Conservation (phyloP, 2,329 filamentous ascomycete genomes). For the Alternaria longipes region DNA sequence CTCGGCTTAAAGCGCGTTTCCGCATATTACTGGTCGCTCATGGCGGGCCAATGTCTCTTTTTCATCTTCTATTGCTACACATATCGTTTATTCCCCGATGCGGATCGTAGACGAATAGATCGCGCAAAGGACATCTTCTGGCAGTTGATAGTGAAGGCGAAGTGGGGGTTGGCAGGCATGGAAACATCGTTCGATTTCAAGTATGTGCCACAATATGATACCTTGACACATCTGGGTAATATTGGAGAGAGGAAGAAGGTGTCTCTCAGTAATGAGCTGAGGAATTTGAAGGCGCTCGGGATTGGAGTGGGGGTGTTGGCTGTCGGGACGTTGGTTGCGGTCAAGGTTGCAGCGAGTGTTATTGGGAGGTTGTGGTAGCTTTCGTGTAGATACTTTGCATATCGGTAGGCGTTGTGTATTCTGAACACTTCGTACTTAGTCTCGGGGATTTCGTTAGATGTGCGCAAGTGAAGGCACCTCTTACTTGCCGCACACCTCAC, state of each 20-base stretch:
- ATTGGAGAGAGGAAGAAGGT: conserved; percentile 51
- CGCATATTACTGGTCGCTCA: conserved; percentile 67
- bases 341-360: conserved; percentile 38
- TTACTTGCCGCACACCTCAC: background rate
- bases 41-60: conserved; percentile 72
- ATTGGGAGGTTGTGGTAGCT: conserved; percentile 30
- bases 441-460: background rate
- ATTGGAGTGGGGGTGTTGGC: conserved; percentile 48
- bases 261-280: conserved; percentile 55
- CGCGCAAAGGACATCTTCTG: conserved; percentile 64
- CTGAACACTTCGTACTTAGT: background rate
- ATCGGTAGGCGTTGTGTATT: background rate
- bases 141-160: conserved; percentile 68
- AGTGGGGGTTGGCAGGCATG: conserved; percentile 68
- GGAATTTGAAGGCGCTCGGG: conserved; percentile 59
- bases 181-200: conserved; percentile 75
- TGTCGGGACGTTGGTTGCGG: conserved; percentile 32
- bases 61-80: conserved; percentile 66
- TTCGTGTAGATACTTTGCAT: background rate
- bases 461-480: background rate
- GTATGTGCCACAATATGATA: conserved; percentile 68
- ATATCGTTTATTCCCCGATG: conserved; percentile 59
- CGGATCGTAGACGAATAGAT: conserved; percentile 64
- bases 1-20: conserved; percentile 67
- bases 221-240: conserved; percentile 59